Conservation (phyloP, 2,329 filamentous ascomycete genomes). For the Aureobasidium namibiae region DNA sequence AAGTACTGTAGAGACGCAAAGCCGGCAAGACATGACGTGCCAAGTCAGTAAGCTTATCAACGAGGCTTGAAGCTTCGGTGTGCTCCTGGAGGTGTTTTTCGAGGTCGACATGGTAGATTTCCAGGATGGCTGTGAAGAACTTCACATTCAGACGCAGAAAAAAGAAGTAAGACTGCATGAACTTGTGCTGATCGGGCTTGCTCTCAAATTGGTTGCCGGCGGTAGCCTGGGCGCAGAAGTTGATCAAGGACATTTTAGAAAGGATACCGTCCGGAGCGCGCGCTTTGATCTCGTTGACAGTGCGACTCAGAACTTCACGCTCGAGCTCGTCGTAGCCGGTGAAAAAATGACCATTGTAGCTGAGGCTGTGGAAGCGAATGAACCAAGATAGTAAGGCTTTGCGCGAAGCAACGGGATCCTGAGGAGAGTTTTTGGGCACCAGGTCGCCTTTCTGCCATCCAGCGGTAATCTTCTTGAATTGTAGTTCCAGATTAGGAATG, state of each 20-base stretch:
- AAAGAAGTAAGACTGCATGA: conserved; percentile 44
- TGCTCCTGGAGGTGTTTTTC: conserved; percentile 14
- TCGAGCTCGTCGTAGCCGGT: conserved; percentile 72
- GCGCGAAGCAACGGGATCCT: conserved; percentile 45
- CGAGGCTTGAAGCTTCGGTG: conserved; percentile 26
- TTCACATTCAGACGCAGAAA: conserved; percentile 71
- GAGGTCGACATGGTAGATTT: conserved; percentile 53
- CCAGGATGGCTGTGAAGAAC: conserved; percentile 64
- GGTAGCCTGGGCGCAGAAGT: conserved; percentile 74
- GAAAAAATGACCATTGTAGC: conserved; percentile 69
- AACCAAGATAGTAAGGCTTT: conserved; percentile 73
- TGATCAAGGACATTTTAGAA: conserved; percentile 74
- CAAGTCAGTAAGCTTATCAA: conserved; percentile 48
- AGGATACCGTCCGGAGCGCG: conserved; percentile 56
- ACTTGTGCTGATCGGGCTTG: conserved; percentile 31
- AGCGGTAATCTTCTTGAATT: conserved; percentile 60
- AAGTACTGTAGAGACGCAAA: conserved; percentile 60
- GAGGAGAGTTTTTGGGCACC: conserved; percentile 32
- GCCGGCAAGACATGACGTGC: conserved; percentile 55
- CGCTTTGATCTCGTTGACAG: conserved; percentile 65
- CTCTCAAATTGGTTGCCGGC: conserved; percentile 54
- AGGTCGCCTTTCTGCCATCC: conserved; percentile 50
- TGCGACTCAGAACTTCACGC: conserved; percentile 70
- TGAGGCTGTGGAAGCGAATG: conserved; percentile 74
- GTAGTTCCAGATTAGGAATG: conserved; percentile 65